Percentiles rank a stretch among this genome's conserved stretches.
Evolutionary conservation across 805 yeast genomes (phyloP).

Genomic region (Blastobotrys terrestris): DNA sequence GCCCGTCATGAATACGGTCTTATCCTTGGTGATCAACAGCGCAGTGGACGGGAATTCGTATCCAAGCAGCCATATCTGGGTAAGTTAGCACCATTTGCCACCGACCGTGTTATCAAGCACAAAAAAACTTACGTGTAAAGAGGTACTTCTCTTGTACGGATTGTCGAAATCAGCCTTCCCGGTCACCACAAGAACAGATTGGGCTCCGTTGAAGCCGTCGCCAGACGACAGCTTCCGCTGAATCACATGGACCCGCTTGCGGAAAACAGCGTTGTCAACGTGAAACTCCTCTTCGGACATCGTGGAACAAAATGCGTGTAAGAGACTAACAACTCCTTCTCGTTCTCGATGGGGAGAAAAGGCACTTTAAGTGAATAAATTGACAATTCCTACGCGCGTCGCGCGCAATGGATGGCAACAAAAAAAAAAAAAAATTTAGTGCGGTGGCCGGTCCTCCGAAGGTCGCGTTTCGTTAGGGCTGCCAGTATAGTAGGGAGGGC

Average conservation of each 20-base stretch:
- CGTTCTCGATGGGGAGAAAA: no score
- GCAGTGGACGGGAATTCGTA: constrained; percentile 95
- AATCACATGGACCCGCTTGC: constrained; percentile 27
- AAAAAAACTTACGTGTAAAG: constrained; percentile 45
- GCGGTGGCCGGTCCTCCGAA: no score
- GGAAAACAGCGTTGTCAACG: constrained; percentile 29
- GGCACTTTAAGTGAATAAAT: no score
- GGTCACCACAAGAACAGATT: constrained; percentile 57
- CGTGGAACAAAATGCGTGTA: no score
- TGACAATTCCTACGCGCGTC: background rate
- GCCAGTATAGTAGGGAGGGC: no score
- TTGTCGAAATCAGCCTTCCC: constrained; percentile 86
- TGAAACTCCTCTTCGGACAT: constrained; percentile 5
- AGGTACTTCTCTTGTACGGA: constrained; percentile 83
- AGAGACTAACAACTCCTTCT: no score
- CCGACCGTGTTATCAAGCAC: background rate
- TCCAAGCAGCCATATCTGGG: constrained; percentile 74
- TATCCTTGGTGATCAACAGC: constrained; percentile 54
- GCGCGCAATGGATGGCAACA: background rate
- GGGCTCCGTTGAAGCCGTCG: constrained; percentile 36
- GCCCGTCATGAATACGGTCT: constrained; percentile 64
- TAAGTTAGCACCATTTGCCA: background rate
- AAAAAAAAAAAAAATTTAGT: background rate
- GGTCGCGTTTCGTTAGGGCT: background rate
- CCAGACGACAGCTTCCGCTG: constrained; percentile 21